Evolutionary conservation across 1,284 basidiomycete genomes (phyloP).

Genomic region (Erythrobasidium hasegawianum): DNA sequence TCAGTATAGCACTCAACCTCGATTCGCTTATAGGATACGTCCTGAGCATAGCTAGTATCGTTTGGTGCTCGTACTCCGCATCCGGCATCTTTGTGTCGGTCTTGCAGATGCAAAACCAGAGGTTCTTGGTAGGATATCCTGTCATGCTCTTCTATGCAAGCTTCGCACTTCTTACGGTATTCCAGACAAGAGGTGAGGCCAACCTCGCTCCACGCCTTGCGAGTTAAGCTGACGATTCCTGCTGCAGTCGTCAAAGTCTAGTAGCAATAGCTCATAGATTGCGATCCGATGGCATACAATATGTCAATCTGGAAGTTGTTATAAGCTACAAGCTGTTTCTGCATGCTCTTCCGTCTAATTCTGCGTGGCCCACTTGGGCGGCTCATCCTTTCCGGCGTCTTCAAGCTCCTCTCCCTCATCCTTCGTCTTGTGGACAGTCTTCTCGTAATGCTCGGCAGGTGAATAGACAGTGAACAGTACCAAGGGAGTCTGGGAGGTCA

Average conservation of each 20-base stretch:
- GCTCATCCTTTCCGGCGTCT: conserved; percentile 50
- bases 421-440: conserved; percentile 50
- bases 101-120: conserved; percentile 85
- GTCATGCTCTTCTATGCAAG: conserved; percentile 71
- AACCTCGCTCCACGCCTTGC: neutral
- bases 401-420: conserved; percentile 51
- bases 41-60: conserved; percentile 70
- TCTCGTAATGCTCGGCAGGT: conserved; percentile 50
- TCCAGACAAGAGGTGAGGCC: conserved; percentile 26
- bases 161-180: conserved; percentile 36
- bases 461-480: conserved; percentile 40
- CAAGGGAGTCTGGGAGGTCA: conserved; percentile 5
- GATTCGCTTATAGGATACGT: conserved; percentile 83
- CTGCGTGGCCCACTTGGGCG: conserved; percentile 49
- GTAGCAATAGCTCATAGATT: no score
- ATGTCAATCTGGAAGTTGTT: no score
- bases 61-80: conserved; percentile 94
- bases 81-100: conserved; percentile 91
- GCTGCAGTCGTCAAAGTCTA: conserved; percentile 29
- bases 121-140: conserved; percentile 88
- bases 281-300: no score
- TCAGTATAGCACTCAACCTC: conserved; percentile 80
- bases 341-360: neutral
- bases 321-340: neutral
- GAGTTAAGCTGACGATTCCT: no score